Evolutionary conservation across 2,329 filamentous ascomycete genomes (phyloP).

Genomic region (Monilinia vaccinii-corymbosi): DNA sequence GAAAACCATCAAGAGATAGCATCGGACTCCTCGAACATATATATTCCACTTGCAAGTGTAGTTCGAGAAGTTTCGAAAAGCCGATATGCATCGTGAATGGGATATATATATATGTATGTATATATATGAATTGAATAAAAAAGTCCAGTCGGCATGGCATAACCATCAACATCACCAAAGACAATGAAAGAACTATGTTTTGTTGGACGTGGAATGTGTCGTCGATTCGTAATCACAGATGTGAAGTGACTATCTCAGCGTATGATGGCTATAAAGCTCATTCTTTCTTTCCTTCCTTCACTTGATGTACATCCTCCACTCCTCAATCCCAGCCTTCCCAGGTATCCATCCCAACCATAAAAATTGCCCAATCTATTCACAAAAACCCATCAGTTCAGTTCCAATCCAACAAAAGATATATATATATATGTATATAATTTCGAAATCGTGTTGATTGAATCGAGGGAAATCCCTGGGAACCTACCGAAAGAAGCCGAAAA

Average conservation of each 20-base stretch:
- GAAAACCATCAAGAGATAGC: conserved; percentile 28
- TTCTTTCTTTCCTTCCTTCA: conserved; percentile 12
- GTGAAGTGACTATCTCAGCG: conserved; percentile 28
- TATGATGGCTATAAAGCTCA: conserved; percentile 21
- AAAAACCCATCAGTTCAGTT: conserved; percentile 2
- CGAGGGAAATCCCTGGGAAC: conserved; percentile 8
- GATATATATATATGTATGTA: conserved; percentile 12
- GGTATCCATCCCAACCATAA: conserved; percentile 5
- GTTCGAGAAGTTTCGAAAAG: conserved; percentile 30
- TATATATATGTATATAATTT: not conserved
- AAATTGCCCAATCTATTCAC: conserved; percentile 10
- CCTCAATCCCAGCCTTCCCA: not conserved
- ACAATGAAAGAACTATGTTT: conserved; percentile 16
- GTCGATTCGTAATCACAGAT: conserved; percentile 27
- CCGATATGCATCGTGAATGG: conserved; percentile 14
- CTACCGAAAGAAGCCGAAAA: conserved; percentile 25
- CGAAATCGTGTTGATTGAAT: not conserved
- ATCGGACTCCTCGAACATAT: conserved; percentile 28
- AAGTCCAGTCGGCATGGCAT: not conserved
- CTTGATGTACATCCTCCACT: conserved; percentile 15
- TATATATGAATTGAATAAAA: conserved; percentile 15
- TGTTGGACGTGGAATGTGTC: conserved; percentile 21
- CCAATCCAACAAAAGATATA: not conserved
- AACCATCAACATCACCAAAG: conserved; percentile 2
- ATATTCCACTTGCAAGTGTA: conserved; percentile 25